A percentile compares a stretch with the other conserved stretches of the same genome.
phyloP scores from a whole-genome alignment of 805 yeast species.

The Starmerella geochares region DNA sequence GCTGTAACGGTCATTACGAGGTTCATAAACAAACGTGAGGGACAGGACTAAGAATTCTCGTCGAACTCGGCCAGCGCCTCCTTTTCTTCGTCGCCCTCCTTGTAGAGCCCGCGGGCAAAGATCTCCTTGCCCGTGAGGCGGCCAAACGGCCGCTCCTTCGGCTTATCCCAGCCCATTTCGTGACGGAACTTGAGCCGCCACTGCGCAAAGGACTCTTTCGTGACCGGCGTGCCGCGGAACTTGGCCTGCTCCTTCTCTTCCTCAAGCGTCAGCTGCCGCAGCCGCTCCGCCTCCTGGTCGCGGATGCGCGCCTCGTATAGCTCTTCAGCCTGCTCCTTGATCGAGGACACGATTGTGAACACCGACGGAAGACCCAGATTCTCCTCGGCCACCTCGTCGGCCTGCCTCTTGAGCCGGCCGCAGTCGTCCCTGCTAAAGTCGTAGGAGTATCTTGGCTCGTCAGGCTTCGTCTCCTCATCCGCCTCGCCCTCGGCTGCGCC shows the following conservation, averaged over 20 bases:
- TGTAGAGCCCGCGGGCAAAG: constrained; percentile 80
- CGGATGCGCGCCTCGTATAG: constrained; percentile 51
- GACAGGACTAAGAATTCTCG: background rate
- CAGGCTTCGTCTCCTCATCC: constrained; percentile 32
- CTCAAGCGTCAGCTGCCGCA: constrained; percentile 46
- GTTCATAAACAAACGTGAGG: background rate
- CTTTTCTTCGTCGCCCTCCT: constrained; percentile 49
- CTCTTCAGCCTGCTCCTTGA: constrained; percentile 74
- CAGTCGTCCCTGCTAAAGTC: constrained; percentile 39
- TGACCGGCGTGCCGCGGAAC: constrained; percentile 83
- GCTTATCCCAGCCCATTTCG: constrained; percentile 60
- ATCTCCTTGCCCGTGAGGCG: constrained; percentile 80
- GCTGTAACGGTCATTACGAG: no score
- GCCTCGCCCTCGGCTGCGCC: constrained; percentile 38
- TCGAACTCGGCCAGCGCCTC: constrained; percentile 17
- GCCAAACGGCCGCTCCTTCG: constrained; percentile 50
- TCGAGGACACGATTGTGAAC: constrained; percentile 62
- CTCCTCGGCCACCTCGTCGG: constrained; percentile 45
- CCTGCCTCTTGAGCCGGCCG: constrained; percentile 21
- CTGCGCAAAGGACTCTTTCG: constrained; percentile 54
- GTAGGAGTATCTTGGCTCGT: constrained; percentile 32
- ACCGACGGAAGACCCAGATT: constrained; percentile 87
- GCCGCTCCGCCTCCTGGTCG: constrained; percentile 46
- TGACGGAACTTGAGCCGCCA: constrained; percentile 69
- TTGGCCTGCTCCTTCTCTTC: constrained; percentile 83